Base-by-base conservation (phyloP, 257 asterid species). In the Anisodus tanguticus region DNA sequence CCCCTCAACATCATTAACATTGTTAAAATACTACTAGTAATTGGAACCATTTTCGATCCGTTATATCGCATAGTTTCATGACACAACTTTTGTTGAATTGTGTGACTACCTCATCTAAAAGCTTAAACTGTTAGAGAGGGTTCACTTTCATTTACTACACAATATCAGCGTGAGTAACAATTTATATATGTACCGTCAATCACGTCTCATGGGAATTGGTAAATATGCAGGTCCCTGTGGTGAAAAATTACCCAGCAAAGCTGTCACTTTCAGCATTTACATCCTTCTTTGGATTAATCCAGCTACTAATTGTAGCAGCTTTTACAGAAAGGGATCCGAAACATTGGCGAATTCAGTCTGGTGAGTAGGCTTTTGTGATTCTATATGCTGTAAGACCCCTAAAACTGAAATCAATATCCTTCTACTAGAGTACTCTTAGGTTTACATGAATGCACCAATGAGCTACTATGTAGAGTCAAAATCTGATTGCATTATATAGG, bases 191-290 rank as follows among this genome's bases (percentile, higher is more conserved):
- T 13, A 53, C 58, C 58, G 9, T 53, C 58, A 53, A 9, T 57
- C 13, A 19, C 19, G 8, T 13, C 62, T 57, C n/a, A 57, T 11
- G 62, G 4, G 8, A 13, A 19, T 5, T 57, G 62, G 4, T 9
- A n/a, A 41, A 19, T 37, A 16, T 90, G 90, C 97, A 93, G 97
- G 94, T 92, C 68, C 98, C 98, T 11, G 90, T 93, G 84, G 88
- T 93, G 70, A 92, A 91, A 91, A 92, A 92, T 88, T 95, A 95
- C 87, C 98, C 98, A 68, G 95, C 97, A 12, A 94, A 93, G 69
- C 94, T 94, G 74, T 92, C 98, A 68, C 91, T 94, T 54, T 92
- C 97, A 58, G 90, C 97, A 45, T 93, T 94, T 87, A 92, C 97
- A 53, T 92, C 92, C 90, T 92, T 93, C 91, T 93, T 93, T 72